A percentile compares a stretch with the other conserved stretches of the same genome.
These are phyloP conservation scores for Capillidium heterosporum DNA, from an alignment of 371 early-diverging fungal species.

Conservation along the genomic window DNA sequence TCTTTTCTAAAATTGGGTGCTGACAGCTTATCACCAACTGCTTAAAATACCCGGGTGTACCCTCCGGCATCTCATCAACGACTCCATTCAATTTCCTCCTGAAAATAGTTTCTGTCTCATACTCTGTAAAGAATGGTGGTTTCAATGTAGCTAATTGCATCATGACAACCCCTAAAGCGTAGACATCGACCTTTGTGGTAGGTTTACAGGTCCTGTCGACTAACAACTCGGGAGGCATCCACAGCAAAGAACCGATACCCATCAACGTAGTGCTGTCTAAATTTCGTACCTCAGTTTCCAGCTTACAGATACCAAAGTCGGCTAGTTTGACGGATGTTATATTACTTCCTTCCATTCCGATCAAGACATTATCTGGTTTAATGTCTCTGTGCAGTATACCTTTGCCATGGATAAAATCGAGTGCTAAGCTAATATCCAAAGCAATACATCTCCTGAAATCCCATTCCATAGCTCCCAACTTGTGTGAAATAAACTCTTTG, in stretches of 20 bases:
- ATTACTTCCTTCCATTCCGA: conserved; percentile 44
- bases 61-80: not conserved
- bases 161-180: not conserved
- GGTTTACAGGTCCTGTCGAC: not conserved
- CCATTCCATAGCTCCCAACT: not conserved
- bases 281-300: not conserved
- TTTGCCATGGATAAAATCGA: conserved; percentile 46
- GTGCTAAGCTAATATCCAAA: not conserved
- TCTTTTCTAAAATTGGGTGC: not conserved
- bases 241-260: not conserved
- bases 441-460: not conserved
- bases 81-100: not conserved
- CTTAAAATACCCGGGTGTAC: not conserved
- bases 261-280: not conserved
- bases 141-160: not conserved
- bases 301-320: not conserved
- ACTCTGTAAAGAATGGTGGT: not conserved
- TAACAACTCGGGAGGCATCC: not conserved
- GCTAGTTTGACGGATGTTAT: not conserved
- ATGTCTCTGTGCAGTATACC: conserved; percentile 94
- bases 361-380: conserved; percentile 84
- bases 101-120: not conserved
- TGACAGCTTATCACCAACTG: not conserved
- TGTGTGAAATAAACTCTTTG: not conserved
- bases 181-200: not conserved